Conservation (phyloP, 2,329 filamentous ascomycete genomes). For the Colletotrichum melonis region DNA sequence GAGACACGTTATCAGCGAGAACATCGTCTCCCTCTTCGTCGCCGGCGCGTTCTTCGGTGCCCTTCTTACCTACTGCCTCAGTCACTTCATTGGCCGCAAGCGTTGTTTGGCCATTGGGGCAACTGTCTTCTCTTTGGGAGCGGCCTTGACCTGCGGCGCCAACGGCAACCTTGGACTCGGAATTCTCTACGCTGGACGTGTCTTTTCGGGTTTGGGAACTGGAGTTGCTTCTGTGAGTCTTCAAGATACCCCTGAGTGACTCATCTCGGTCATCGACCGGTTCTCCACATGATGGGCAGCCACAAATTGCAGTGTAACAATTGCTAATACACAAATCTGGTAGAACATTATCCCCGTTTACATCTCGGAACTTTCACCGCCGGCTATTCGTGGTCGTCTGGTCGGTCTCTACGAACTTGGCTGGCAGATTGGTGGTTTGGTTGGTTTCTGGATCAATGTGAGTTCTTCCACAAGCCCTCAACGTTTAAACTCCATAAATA, state of each 20-base stretch:
- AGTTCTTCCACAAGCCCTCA: constrained; percentile 38
- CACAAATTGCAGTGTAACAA: not conserved
- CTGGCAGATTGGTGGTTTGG: constrained; percentile 62
- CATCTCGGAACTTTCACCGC: constrained; percentile 58
- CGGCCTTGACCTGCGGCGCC: constrained; percentile 66
- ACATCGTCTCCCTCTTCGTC: constrained; percentile 76
- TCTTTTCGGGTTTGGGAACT: constrained; percentile 62
- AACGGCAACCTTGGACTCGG: constrained; percentile 59
- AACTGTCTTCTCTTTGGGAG: constrained; percentile 51
- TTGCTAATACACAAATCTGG: constrained; percentile 38
- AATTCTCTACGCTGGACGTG: constrained; percentile 61
- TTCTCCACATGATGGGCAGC: not conserved
- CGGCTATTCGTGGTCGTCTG: constrained; percentile 64
- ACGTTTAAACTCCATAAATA: constrained; percentile 36
- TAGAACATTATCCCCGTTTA: constrained; percentile 61
- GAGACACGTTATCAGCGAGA: constrained; percentile 66
- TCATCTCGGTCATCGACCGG: not conserved
- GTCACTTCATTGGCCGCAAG: constrained; percentile 68
- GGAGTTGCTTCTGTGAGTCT: constrained; percentile 35
- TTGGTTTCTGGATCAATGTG: constrained; percentile 63
- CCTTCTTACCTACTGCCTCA: constrained; percentile 68
- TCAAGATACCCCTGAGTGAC: not conserved
- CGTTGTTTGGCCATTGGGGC: constrained; percentile 56
- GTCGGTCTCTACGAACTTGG: constrained; percentile 66
- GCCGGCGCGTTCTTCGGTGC: constrained; percentile 78